Evolutionary conservation across 257 asterid species (phyloP), one percentile per base, ranked within the genome.

Genomic region (Ophiorrhiza pumila): DNA sequence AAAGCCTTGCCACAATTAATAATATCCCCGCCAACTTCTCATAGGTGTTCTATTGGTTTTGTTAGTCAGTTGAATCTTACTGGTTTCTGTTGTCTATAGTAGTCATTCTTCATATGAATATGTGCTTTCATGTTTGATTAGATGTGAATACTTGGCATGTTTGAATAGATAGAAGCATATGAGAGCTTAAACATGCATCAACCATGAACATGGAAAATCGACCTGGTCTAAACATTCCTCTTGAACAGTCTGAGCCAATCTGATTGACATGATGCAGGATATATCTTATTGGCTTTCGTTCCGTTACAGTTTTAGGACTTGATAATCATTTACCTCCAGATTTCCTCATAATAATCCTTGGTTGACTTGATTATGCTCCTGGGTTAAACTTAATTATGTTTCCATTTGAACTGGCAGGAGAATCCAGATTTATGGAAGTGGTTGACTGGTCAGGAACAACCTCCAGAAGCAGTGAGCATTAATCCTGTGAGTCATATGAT

Each of bases 391-490:
- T 23, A 17, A 66, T 65, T 31, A 22, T 17, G 20, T 73, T 64
- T 77, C 39, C 50, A 67, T 65, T 67, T 45, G 27, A 5, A 25
- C 63, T 56, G 78, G 75, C 93, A 93, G 98, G 98, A 93, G 79
- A 93, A 88, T 81, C 98, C 98, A 3, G 97, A 93, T 84, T 84
- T 93, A 31, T 93, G 98, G 97, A 89, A 85, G 81, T 93, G 98
- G 98, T 73, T 93, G 79, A 83, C 91, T 23, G 89, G 93, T 34
- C 97, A 93, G 76, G 98, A 88, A 81, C 90, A 82, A 73, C 92
- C 98, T 32, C 97, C 98, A 0, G 97, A 88, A 72, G 79, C 86
- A 49, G 80, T 93, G 61, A 83, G 77, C 78, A 49, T 20, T 56
- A 91, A 93, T 81, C 97, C 96, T 10, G 98, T 91, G 80, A 86